Conservation (phyloP, 345 rosid genomes). For the Crucihimalaya himalaica region DNA sequence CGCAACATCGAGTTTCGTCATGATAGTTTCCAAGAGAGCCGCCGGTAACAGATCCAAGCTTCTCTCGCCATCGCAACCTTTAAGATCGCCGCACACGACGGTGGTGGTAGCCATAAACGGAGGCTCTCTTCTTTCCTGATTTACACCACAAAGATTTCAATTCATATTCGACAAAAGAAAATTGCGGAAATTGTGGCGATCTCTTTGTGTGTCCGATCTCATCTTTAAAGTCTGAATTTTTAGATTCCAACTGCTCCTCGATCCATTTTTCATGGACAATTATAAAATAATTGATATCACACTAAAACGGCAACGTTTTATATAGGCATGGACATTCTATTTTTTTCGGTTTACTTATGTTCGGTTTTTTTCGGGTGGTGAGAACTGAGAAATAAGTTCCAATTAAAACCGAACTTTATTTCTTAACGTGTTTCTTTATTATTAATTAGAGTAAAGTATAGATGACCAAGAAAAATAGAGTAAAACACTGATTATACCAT, state of each 20-base stretch:
- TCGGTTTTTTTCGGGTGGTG: neutral
- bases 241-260: constrained; percentile 7
- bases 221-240: constrained; percentile 1
- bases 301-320: neutral
- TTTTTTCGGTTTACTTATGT: neutral
- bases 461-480: no score
- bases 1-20: constrained; percentile 76
- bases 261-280: constrained; percentile 20
- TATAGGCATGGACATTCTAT: neutral
- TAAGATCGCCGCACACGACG: constrained; percentile 19
- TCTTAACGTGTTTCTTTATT: no score
- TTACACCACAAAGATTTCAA: neutral
- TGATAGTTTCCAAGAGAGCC: constrained; percentile 63
- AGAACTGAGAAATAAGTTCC: neutral
- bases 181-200: constrained; percentile 15
- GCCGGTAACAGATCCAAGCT: constrained; percentile 70
- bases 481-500: no score
- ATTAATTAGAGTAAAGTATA: no score
- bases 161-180: neutral
- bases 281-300: neutral
- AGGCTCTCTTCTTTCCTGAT: constrained; percentile 1
- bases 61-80: constrained; percentile 32
- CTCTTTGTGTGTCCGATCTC: constrained; percentile 20
- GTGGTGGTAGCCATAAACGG: constrained; percentile 27
- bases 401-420: neutral